Percentiles rank a stretch among this genome's conserved stretches.
These are phyloP conservation scores for Xylariaceae sp. DNA, from an alignment of 2,329 filamentous ascomycete genomes.

Conservation along the genomic window DNA sequence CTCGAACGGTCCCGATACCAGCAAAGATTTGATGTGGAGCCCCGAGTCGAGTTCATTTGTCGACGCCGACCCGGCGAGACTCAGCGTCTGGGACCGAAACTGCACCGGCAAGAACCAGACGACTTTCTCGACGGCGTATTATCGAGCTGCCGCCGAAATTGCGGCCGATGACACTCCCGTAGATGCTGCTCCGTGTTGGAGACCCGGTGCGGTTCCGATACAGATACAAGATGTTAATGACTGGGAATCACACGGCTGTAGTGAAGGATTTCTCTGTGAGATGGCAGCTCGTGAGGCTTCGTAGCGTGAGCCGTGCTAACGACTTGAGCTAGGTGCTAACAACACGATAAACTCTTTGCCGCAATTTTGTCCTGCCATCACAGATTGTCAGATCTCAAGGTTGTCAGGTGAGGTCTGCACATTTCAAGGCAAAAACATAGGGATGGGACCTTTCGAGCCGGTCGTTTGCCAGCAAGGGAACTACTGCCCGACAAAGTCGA, in stretches of 20 bases:
- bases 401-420: constrained; percentile 40
- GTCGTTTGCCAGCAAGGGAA: constrained; percentile 51
- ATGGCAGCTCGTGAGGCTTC: not conserved
- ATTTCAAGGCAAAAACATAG: constrained; percentile 40
- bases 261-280: constrained; percentile 47
- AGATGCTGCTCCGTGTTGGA: constrained; percentile 45
- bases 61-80: constrained; percentile 24
- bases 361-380: constrained; percentile 46
- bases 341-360: constrained; percentile 51
- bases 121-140: constrained; percentile 46
- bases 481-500: constrained; percentile 48
- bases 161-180: constrained; percentile 34
- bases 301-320: constrained; percentile 13
- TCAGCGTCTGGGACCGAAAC: constrained; percentile 43
- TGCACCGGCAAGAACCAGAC: constrained; percentile 48
- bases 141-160: constrained; percentile 36
- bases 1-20: constrained; percentile 41
- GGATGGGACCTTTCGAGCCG: constrained; percentile 54
- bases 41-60: constrained; percentile 29
- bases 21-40: constrained; percentile 37
- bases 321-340: constrained; percentile 40
- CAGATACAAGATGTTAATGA: constrained; percentile 42
- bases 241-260: constrained; percentile 44
- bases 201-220: constrained; percentile 43
- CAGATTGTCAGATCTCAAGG: constrained; percentile 42